phyloP scores from a whole-genome alignment of 2,329 filamentous ascomycete genomes.

The Penicillium sp. region DNA sequence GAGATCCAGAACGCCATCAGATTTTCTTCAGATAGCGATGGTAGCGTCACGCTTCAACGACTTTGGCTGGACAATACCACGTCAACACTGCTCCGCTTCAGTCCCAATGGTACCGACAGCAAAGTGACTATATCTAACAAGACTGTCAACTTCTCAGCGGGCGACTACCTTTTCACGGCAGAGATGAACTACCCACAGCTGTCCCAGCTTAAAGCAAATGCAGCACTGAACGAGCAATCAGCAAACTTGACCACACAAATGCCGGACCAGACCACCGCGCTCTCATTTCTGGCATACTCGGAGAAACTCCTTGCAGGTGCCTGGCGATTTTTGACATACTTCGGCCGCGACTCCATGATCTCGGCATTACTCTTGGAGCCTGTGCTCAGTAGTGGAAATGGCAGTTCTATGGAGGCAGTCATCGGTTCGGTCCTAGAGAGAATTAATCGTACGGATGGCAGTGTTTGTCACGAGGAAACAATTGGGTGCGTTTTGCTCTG shows the following conservation, averaged over 20 bases:
- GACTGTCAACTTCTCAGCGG: conserved; percentile 50
- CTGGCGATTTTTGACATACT: conserved; percentile 67
- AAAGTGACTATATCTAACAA: conserved; percentile 42
- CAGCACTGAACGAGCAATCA: conserved; percentile 53
- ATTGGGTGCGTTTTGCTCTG: conserved; percentile 45
- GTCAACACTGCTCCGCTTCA: conserved; percentile 53
- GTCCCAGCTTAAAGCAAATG: conserved; percentile 49
- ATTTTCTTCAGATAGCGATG: conserved; percentile 42
- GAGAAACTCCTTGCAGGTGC: conserved; percentile 63
- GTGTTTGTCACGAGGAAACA: conserved; percentile 63
- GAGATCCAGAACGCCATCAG: conserved; percentile 56
- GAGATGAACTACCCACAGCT: conserved; percentile 63
- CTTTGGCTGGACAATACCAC: conserved; percentile 64
- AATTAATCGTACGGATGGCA: conserved; percentile 59
- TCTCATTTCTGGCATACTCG: conserved; percentile 64
- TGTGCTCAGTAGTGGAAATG: conserved; percentile 56
- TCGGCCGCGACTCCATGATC: conserved; percentile 65
- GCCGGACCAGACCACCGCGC: conserved; percentile 49
- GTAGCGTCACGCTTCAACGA: conserved; percentile 51
- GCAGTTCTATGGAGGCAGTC: conserved; percentile 59
- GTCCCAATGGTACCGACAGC: conserved; percentile 29
- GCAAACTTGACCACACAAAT: conserved; percentile 47
- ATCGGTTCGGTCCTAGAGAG: conserved; percentile 61
- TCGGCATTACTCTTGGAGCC: conserved; percentile 57
- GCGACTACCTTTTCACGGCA: conserved; percentile 58